Base-by-base conservation (phyloP, 306 rosid genomes). In the Trifolium dubium region DNA sequence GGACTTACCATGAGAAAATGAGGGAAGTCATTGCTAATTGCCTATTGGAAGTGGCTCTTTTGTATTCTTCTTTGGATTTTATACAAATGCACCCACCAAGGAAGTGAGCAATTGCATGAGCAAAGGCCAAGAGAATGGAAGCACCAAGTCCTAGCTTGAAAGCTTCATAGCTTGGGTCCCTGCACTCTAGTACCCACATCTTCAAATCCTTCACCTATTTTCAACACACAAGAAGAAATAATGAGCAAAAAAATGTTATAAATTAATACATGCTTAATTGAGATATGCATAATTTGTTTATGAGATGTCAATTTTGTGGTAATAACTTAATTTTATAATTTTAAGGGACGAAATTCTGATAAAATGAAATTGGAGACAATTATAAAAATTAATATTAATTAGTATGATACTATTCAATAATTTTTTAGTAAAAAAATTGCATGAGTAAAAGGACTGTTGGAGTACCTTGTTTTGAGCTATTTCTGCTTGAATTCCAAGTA, bases 401-500 rank as follows among this genome's bases (percentile, higher is more conserved):
- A 23, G 23, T 23, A 23, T 23, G 23, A 23, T 23, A 23, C 23
- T 23, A 23, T 23, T 23, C 23, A 23, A 23, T 23, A 1, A 23
- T 23, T 23, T 23, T 23, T 23, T 23, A 23, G 1, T 23, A 23
- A 23, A 23, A 23, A 23, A 23, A 23, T 23, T 23, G 23, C 23
- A 23, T 0, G 23, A 23, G 23, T 23, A 23, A 23, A 23, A 23
- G 12, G 46, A 65, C 8, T 40, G 39, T 64, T 41, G n/a, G 10
- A 37, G 31, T 80, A 92, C 98, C 96, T 89, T 94, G 81, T 90
- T 87, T 82, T 91, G 89, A 49, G 92, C 79, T 18, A 94, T 73
- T 75, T 88, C 95, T 5, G 97, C 97, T 53, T 91, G 71, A 73
- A 94, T 86, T 67, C 95, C 96, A 44, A 94, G 96, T 60, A 89